These are phyloP conservation scores for Acacia melanoxylon DNA, from an alignment of 306 rosid species.

Conservation along the genomic window DNA sequence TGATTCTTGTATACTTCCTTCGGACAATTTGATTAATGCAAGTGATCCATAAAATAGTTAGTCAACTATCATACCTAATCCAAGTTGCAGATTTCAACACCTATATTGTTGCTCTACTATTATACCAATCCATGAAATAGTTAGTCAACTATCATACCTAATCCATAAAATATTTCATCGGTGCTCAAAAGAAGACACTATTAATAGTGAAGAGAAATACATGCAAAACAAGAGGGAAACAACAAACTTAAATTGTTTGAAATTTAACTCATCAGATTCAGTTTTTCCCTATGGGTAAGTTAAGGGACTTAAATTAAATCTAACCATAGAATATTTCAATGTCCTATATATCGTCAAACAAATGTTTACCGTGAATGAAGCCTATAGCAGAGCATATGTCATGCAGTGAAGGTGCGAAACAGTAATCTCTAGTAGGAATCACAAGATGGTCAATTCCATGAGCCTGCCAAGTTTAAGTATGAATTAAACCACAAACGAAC, in stretches of 20 bases:
- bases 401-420: constrained; percentile 83
- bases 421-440: constrained; percentile 93
- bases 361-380: constrained; percentile 70
- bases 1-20: background rate
- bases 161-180: too few species aligned
- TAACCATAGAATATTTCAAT: background rate
- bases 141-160: too few species aligned
- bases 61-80: background rate
- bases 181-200: background rate
- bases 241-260: background rate
- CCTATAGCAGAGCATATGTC: constrained; percentile 63
- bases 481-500: background rate
- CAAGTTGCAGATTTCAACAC: background rate
- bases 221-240: background rate
- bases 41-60: constrained; percentile 1
- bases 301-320: background rate
- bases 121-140: too few species aligned
- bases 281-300: background rate
- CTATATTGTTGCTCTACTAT: background rate
- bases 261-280: background rate
- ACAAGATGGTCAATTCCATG: constrained; percentile 89
- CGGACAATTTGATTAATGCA: background rate
- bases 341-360: background rate
- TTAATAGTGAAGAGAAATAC: background rate
- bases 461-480: constrained; percentile 50